Conservation (phyloP, 2,329 filamentous ascomycete species). For the Graphilbum sp. region DNA sequence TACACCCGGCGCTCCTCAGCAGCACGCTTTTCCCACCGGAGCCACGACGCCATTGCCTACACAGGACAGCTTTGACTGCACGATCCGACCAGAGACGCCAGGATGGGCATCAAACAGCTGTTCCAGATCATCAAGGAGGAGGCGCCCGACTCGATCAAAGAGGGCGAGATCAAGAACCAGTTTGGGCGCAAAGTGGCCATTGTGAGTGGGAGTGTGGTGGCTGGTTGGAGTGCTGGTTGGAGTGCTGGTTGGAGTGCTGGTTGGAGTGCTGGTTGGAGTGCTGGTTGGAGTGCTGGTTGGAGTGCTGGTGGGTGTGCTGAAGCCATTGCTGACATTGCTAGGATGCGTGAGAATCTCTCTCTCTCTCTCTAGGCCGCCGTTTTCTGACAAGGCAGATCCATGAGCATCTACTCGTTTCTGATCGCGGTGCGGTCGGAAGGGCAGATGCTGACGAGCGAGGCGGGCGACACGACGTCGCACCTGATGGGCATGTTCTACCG, state of each 20-base stretch:
- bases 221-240: too few relatives aligned
- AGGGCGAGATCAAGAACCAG: conserved; percentile 96
- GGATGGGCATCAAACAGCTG: conserved; percentile 55
- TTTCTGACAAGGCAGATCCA: conserved; percentile 42
- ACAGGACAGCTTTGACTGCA: too few relatives aligned
- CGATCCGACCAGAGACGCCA: too few relatives aligned
- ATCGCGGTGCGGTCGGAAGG: conserved; percentile 94
- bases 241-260: too few relatives aligned
- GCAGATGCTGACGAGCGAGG: conserved; percentile 89
- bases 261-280: too few relatives aligned
- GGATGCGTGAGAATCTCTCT: conserved; percentile 8
- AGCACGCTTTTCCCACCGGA: too few relatives aligned
- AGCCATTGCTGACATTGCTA: not conserved
- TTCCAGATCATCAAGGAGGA: conserved; percentile 78
- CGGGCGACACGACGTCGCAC: conserved; percentile 92
- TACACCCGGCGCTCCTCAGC: too few relatives aligned
- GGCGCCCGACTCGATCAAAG: conserved; percentile 87
- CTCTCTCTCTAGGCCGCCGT: too few relatives aligned
- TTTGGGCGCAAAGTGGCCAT: conserved; percentile 98
- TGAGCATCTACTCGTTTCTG: conserved; percentile 98
- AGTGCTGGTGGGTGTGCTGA: too few relatives aligned
- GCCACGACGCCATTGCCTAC: too few relatives aligned
- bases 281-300: too few relatives aligned
- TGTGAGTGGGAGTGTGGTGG: too few relatives aligned
- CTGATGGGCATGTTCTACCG: conserved; percentile 99